A percentile compares a stretch with the other conserved stretches of the same genome.
Conservation (phyloP, 352 stramenopile species). For the Globisporangium rhizosaccharum region DNA sequence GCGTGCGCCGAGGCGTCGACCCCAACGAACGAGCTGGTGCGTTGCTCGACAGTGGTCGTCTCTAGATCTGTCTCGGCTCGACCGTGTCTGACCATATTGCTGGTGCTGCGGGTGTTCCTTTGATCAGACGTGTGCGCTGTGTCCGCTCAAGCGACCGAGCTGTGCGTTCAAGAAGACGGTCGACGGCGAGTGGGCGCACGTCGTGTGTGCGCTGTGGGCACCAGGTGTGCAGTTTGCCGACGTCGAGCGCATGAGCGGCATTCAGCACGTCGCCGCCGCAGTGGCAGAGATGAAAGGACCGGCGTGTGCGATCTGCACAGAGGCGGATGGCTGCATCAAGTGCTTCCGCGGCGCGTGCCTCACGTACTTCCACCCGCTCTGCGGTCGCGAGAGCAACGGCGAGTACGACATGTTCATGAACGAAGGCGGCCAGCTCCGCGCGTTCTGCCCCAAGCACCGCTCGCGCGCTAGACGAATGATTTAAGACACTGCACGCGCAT, state of each 20-base stretch:
- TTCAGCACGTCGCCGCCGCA: conserved; percentile 68
- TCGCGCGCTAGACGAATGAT: conserved; percentile 13
- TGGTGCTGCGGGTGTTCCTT: conserved; percentile 18
- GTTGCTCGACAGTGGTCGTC: conserved; percentile 7
- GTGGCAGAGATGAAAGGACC: conserved; percentile 60
- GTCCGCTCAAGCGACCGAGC: conserved; percentile 55
- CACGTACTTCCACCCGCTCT: conserved; percentile 79
- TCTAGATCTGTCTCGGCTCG: not conserved
- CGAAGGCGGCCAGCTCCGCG: conserved; percentile 72
- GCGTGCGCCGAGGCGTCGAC: conserved; percentile 47
- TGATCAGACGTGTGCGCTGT: conserved; percentile 72
- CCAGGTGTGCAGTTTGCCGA: conserved; percentile 83
- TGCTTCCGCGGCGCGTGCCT: conserved; percentile 66
- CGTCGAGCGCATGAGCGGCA: conserved; percentile 75
- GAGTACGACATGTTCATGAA: conserved; percentile 90
- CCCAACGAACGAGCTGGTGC: conserved; percentile 44
- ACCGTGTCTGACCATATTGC: conserved; percentile 1
- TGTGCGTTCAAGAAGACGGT: conserved; percentile 82
- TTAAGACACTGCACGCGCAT: not conserved
- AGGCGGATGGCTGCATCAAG: conserved; percentile 78
- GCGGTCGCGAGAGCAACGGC: conserved; percentile 72
- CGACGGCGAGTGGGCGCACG: conserved; percentile 78
- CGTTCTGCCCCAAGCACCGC: conserved; percentile 78
- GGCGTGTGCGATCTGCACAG: conserved; percentile 57
- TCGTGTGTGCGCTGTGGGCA: conserved; percentile 84